Evolutionary conservation across 2,329 filamentous ascomycete species (phyloP).

Genomic region (Pestalotiopsis sp.): DNA sequence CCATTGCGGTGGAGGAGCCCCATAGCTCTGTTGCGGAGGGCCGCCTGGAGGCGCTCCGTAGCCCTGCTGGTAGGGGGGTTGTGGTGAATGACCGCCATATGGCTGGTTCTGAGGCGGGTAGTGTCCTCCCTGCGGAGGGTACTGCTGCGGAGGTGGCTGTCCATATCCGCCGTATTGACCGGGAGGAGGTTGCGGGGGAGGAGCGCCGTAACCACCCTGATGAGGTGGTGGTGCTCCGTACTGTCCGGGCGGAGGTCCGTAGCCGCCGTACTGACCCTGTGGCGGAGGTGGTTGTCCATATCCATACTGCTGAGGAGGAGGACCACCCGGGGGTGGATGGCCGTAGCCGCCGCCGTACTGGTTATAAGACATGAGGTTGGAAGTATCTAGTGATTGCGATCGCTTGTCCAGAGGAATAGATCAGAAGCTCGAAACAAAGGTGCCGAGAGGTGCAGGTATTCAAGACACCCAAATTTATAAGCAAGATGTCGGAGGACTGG

Average conservation of each 20-base stretch:
- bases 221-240: constrained; percentile 36
- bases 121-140: constrained; percentile 22
- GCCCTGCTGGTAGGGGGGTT: constrained; percentile 6
- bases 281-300: constrained; percentile 32
- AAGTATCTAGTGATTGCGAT: not conserved
- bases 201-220: constrained; percentile 36
- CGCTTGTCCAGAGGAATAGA: not conserved
- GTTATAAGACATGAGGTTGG: constrained; percentile 15
- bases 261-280: constrained; percentile 37
- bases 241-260: constrained; percentile 27
- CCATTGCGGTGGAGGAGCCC: constrained; percentile 28
- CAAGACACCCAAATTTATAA: not conserved
- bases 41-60: constrained; percentile 27
- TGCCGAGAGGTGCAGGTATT: not conserved
- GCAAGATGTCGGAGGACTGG: not conserved
- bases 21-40: constrained; percentile 41
- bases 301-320: constrained; percentile 30
- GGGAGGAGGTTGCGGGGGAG: constrained; percentile 33
- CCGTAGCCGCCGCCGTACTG: constrained; percentile 19
- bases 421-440: not conserved
- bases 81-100: constrained; percentile 9
- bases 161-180: constrained; percentile 36
- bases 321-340: constrained; percentile 14
- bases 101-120: constrained; percentile 10
- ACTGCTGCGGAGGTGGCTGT: constrained; percentile 28